Base-by-base conservation (phyloP, 257 asterid genomes). In the Oldenlandia corymbosa region DNA sequence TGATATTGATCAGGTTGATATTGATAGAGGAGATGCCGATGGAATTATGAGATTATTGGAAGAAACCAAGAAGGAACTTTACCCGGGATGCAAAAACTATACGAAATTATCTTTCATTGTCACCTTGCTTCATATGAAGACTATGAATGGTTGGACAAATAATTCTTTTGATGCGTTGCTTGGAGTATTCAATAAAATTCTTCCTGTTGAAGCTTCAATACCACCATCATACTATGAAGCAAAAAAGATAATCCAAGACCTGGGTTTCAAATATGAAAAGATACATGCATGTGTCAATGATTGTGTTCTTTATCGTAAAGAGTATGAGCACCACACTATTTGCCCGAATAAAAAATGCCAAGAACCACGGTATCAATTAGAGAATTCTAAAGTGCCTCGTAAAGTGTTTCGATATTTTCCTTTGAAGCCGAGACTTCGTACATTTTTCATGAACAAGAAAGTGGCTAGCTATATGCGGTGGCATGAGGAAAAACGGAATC, bases 141-240 rank as follows among this genome's bases (percentile, higher is more conserved):
- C 6, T 21, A 23, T 51, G 28, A 47, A 34, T 13, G 37, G 61
- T 1, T 64, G 57, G 71, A 57, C 53, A 26, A 48, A 47, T 9
- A 71, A 50, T 18, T 55, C 70, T 1, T 64, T 70, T 18, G 45
- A 63, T n/a, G 27, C 13, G 23, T 58, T 56, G 7, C 60, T 57
- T 39, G 60, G 31, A 51, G n/a, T 71, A 18, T 28, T 73, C 17
- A 54, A 45, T 17, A 66, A 54, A 5, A 26, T 43, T 5, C 32
- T 60, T 0, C 62, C n/a, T 68, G 64, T 9, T 17, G 20, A 11
- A 58, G 65, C 8, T 30, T n/a, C n/a, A n/a, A n/a, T n/a, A n/a
- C n/a, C n/a, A n/a, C n/a, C n/a, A n/a, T n/a, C n/a, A n/a, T n/a
- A 30, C 0, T 66, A 23, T 52, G 68, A 72, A 28, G 36, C 68